A percentile compares a stretch with the other conserved stretches of the same genome.
phyloP scores from a whole-genome alignment of 345 rosid species.

The Salix arbutifolia region DNA sequence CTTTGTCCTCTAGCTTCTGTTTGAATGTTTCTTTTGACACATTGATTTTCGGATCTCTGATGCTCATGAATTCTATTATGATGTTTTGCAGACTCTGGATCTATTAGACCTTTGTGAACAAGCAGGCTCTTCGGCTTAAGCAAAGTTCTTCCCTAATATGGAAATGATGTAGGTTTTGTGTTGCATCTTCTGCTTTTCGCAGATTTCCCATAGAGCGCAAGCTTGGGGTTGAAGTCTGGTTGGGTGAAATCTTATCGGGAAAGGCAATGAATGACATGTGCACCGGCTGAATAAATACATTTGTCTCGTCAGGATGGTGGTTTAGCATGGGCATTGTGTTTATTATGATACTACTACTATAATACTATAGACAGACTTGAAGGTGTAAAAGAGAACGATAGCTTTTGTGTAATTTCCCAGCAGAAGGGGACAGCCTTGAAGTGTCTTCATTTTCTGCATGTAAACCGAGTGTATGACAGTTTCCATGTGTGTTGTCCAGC shows the following conservation, averaged over 20 bases:
- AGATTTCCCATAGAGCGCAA: constrained; percentile 46
- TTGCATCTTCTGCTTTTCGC: constrained; percentile 31
- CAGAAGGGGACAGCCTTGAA: constrained; percentile 18
- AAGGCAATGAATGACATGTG: constrained; percentile 23
- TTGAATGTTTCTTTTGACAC: not conserved
- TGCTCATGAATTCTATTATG: not conserved
- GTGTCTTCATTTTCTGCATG: constrained; percentile 9
- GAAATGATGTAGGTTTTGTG: constrained; percentile 23
- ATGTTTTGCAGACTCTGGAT: constrained; percentile 68
- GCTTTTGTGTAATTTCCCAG: constrained; percentile 8
- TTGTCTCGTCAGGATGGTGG: constrained; percentile 14
- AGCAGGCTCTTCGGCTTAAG: constrained; percentile 66
- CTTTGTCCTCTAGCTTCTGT: not conserved
- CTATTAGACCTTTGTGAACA: constrained; percentile 89
- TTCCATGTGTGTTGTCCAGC: constrained; percentile 1
- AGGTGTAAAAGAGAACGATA: constrained; percentile 26
- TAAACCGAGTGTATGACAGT: constrained; percentile 1
- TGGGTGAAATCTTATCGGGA: constrained; percentile 24
- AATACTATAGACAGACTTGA: constrained; percentile 16
- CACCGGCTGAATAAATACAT: constrained; percentile 34
- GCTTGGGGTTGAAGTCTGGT: constrained; percentile 36
- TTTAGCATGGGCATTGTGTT: constrained; percentile 8
- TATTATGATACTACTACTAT: constrained; percentile 3
- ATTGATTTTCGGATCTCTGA: not conserved
- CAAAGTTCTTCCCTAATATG: constrained; percentile 9